phyloP scores from a whole-genome alignment of 2,329 filamentous ascomycete genomes.

The Penicillium concentricum region DNA sequence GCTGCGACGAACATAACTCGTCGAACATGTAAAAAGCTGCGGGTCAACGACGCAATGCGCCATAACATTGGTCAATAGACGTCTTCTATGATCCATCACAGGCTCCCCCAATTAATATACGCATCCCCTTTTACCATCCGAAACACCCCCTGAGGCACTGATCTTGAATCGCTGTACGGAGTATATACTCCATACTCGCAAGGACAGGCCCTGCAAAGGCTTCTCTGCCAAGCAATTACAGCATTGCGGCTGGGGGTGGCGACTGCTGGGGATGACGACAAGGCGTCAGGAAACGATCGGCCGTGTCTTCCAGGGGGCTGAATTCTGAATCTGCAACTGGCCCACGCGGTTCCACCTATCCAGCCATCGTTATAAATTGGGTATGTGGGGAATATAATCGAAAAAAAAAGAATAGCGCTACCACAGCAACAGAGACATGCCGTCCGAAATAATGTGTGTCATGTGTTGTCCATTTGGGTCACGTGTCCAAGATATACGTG shows the following conservation, averaged over 20 bases:
- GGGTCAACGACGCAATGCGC: slow-evolving; percentile 19
- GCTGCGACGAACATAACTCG: slow-evolving; percentile 16
- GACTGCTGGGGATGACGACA: slow-evolving; percentile 20
- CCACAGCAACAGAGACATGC: slow-evolving; percentile 1
- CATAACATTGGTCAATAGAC: slow-evolving; percentile 15
- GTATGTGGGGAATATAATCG: background rate
- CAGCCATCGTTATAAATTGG: slow-evolving; percentile 9
- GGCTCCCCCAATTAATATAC: slow-evolving; percentile 2
- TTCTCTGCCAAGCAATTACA: slow-evolving; percentile 1
- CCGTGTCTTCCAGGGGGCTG: slow-evolving; percentile 15
- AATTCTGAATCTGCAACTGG: slow-evolving; percentile 8
- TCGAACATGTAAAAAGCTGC: slow-evolving; percentile 14
- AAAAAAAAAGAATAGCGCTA: background rate
- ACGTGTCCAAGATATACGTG: background rate
- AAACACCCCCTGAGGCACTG: background rate
- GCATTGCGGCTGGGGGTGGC: slow-evolving; percentile 8
- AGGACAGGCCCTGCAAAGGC: background rate
- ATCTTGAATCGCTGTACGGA: background rate
- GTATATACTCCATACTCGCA: background rate
- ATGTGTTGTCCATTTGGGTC: background rate
- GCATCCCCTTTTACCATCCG: slow-evolving; percentile 8
- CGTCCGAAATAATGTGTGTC: background rate
- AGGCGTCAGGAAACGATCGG: slow-evolving; percentile 17
- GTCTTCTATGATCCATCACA: slow-evolving; percentile 14
- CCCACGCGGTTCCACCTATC: slow-evolving; percentile 2